These are phyloP conservation scores for Toxoplasma gondii DNA, from an alignment of 169 alveolate species.

Conservation along the genomic window DNA sequence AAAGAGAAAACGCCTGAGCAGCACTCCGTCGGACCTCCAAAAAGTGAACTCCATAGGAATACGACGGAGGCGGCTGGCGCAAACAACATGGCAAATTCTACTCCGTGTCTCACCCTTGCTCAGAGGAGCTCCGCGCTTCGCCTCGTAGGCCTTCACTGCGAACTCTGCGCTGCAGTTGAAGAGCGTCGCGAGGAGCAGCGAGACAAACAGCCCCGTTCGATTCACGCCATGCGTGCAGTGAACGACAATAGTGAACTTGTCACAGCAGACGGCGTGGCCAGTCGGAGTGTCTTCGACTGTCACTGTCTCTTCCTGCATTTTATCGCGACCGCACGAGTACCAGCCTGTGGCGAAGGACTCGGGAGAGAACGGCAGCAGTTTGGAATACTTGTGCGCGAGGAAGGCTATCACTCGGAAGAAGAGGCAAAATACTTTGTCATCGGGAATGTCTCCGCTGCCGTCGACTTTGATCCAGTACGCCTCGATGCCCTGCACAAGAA, in stretches of 20 bases:
- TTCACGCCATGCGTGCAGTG: constrained; percentile 63
- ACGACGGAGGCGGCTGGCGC: too few species aligned
- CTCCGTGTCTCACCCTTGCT: background rate
- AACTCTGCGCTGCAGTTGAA: background rate
- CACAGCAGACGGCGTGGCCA: background rate
- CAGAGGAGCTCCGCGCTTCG: background rate
- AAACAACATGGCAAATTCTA: too few species aligned
- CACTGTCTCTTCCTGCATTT: background rate
- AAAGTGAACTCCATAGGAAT: too few species aligned
- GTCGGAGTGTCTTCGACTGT: background rate
- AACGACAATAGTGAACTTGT: constrained; percentile 40
- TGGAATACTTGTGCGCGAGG: background rate
- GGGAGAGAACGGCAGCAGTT: background rate
- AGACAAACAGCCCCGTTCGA: constrained; percentile 51
- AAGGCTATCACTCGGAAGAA: constrained; percentile 22
- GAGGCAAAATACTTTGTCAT: background rate
- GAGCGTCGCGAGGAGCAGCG: constrained; percentile 47
- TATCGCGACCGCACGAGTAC: background rate
- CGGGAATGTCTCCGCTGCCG: constrained; percentile 2
- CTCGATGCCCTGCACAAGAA: constrained; percentile 8
- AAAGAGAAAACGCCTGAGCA: too few species aligned
- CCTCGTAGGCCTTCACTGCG: constrained; percentile 30
- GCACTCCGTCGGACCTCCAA: too few species aligned
- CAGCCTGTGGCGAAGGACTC: background rate
- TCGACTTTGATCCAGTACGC: constrained; percentile 38